Conservation (phyloP, 345 rosid genomes). For the Orychophragmus violaceus region DNA sequence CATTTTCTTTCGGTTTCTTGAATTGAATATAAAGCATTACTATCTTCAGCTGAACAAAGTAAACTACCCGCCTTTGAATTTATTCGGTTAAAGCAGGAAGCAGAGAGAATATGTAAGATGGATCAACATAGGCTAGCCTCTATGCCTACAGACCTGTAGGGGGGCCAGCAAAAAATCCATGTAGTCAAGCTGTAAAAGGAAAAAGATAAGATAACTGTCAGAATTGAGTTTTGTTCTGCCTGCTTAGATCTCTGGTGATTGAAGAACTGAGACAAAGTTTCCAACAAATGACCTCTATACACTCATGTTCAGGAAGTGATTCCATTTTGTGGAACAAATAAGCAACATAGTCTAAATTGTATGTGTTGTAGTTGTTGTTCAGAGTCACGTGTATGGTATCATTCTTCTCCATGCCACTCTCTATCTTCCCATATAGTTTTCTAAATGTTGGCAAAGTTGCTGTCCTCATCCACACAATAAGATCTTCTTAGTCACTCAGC, state of each 20-base stretch:
- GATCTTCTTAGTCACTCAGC: slow-evolving; percentile 91
- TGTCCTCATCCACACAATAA: slow-evolving; percentile 99
- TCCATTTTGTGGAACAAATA: no score
- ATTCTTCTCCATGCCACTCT: slow-evolving; percentile 49
- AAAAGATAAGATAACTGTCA: no score
- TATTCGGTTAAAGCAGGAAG: slow-evolving; percentile 72
- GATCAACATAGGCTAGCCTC: no score
- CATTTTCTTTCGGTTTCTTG: neutral
- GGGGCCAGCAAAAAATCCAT: no score
- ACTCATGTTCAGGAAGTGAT: no score
- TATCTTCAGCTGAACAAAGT: neutral
- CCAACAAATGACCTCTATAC: no score
- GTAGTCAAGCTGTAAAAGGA: no score
- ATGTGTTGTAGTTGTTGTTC: slow-evolving; percentile 79
- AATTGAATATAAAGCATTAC: neutral
- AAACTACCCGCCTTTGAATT: slow-evolving; percentile 47
- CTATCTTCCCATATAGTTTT: slow-evolving; percentile 93
- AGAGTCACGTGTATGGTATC: slow-evolving; percentile 50
- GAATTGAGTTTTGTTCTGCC: no score
- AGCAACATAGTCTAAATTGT: slow-evolving; percentile 85
- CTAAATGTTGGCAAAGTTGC: slow-evolving; percentile 98
- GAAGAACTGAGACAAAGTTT: no score
- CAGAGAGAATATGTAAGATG: slow-evolving; percentile 69
- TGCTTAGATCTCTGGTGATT: no score
- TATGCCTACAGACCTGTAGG: no score